Base-by-base conservation (phyloP, 495 filamentous ascomycete species). In the Podospora anserina region DNA sequence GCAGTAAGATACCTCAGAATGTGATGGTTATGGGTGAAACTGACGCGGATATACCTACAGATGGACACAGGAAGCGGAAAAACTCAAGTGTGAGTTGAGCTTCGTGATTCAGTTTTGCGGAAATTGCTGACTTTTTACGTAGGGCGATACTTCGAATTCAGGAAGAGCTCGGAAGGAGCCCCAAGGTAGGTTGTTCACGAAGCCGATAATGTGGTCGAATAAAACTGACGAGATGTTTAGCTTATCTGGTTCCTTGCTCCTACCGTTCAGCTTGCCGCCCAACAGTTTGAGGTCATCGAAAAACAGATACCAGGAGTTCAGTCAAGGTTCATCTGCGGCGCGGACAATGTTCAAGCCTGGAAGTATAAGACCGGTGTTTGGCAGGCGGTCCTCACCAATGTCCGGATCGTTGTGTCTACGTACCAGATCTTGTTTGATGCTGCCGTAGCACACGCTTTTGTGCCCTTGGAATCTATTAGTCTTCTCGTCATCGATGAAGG, bases 51-150 rank as follows among this genome's bases (percentile, higher is more conserved):
- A 13, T 9, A 23, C 23, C 13, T 11, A 28, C 68, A 94, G 90
- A 97, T 97, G 93, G 93, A 95, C 73, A 97, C 94, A 0, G 94
- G 94, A 1, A 92, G 88, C 75, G 94, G 94, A 9, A 98, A 98
- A 78, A 97, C 94, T 2, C 89, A 91, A 66, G 88, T 97, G 93
- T 94, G 88, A 75, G 86, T 78, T 60, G n/a, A 27, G 26, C 18
- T 5, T 11, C 2, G 9, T 2, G 57, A 19, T 15, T 4, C 11
- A 11, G 23, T 0, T n/a, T 20, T 11, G 49, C 16, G 13, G 20
- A 11, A 18, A 32, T 59, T 64, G 34, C 63, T 73, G 44, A 73
- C 26, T 0, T 11, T 5, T 19, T 23, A n/a, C 65, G 26, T 69
- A 94, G 92, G 67, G 94, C 94, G 32, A 79, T 95, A 7, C 80